Evolutionary conservation across 2,329 filamentous ascomycete species (phyloP).

Genomic region (Exserohilum turcica): DNA sequence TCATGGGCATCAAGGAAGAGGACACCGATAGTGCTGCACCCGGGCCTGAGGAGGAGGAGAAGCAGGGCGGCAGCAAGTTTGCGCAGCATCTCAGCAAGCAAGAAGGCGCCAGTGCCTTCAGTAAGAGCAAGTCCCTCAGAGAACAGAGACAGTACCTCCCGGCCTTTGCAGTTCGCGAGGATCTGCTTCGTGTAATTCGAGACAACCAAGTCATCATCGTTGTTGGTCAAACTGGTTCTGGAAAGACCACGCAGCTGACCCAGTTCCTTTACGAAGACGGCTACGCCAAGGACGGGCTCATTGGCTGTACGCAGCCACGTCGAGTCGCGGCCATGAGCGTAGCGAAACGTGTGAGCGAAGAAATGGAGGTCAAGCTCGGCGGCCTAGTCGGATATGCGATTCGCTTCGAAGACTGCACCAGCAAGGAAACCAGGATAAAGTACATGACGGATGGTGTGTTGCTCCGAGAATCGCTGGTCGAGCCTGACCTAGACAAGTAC

Average conservation of each 20-base stretch:
- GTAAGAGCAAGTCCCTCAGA: slow-evolving; percentile 83
- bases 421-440: slow-evolving; percentile 93
- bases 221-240: slow-evolving; percentile 94
- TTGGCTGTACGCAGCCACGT: slow-evolving; percentile 93
- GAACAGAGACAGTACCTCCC: slow-evolving; percentile 94
- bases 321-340: slow-evolving; percentile 99
- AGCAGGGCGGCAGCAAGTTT: slow-evolving; percentile 75
- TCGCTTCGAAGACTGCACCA: slow-evolving; percentile 97
- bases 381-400: slow-evolving; percentile 93
- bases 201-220: slow-evolving; percentile 98
- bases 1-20: slow-evolving; percentile 94
- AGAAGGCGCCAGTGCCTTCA: slow-evolving; percentile 85
- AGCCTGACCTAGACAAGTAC: slow-evolving; percentile 91
- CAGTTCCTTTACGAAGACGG: slow-evolving; percentile 97
- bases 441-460: slow-evolving; percentile 99
- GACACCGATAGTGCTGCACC: slow-evolving; percentile 85
- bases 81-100: slow-evolving; percentile 87
- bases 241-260: slow-evolving; percentile 96
- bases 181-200: slow-evolving; percentile 85
- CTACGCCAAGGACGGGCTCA: slow-evolving; percentile 84
- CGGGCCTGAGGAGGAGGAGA: slow-evolving; percentile 72
- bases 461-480: slow-evolving; percentile 88
- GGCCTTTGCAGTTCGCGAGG: slow-evolving; percentile 94
- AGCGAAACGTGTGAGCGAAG: slow-evolving; percentile 95
- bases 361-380: slow-evolving; percentile 94